Evolutionary conservation across 208 protist species (phyloP), one percentile per base, ranked within the genome.

Genomic region (Leishmania lainsoni): DNA sequence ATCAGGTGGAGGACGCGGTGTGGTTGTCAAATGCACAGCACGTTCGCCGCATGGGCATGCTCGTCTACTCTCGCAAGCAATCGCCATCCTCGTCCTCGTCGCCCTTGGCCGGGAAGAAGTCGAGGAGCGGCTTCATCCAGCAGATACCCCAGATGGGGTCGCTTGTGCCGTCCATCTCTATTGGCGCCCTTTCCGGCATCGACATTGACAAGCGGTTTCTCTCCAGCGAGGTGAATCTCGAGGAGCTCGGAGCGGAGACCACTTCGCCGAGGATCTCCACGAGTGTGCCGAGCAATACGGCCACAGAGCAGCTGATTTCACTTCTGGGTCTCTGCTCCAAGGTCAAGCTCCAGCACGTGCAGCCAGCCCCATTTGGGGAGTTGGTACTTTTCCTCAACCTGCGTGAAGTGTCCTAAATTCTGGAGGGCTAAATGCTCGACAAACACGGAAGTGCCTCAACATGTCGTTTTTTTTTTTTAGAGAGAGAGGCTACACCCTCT

Each of bases 341-440:
- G 35, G 78, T 78, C 39, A 86, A 82, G 58, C 66, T 86, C 45
- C 82, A 82, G 61, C 77, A 82, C 68, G 78, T 82, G 35, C 51
- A 58, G 1, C 73, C 82, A 8, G 73, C 78, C 51, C 82, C 82
- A 48, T 86, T 86, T 76, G 82, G 82, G 1, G 82, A 86, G 56
- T 65, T 86, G 63, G 82, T 86, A 10, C 71, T 86, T 9, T 74
- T 78, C 17, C 78, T 86, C n/a, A 86, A 86, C 52, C 78, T 86
- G 22, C 76, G 76, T 9, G 82, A 86, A 20, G 48, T 52, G 2
- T 32, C 76, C 6, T 59, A 51, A 61, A 59, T 1, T 29, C 16
- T 14, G 22, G 22, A 73, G 45, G n/a, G 3, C 10, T 35, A 22
- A 9, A 54, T 8, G 22, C 42, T 2, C 12, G 45, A 29, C 0